Percentiles rank a stretch among this genome's conserved stretches.
Conservation (phyloP, 2,329 filamentous ascomycete species). For the Phaeophleospora eucalypticola region DNA sequence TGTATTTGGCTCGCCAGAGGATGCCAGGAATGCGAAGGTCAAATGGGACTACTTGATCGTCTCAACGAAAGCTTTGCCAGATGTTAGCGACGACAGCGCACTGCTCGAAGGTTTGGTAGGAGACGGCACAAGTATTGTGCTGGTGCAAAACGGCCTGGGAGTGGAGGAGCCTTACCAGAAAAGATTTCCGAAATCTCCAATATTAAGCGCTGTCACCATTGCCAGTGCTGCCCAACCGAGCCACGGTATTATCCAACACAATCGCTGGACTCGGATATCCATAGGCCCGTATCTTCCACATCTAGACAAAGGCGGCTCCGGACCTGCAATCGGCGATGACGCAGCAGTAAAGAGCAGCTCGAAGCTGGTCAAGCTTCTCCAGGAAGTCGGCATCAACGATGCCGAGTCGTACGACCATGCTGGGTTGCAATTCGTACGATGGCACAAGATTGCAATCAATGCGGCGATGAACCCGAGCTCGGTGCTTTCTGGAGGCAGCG, state of each 20-base stretch:
- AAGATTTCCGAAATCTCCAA: constrained; percentile 57
- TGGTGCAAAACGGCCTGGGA: constrained; percentile 69
- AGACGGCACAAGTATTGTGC: constrained; percentile 54
- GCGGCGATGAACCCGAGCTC: constrained; percentile 70
- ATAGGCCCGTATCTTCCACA: constrained; percentile 62
- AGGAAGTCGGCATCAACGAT: constrained; percentile 61
- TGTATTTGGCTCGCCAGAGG: constrained; percentile 59
- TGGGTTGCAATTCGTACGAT: constrained; percentile 65
- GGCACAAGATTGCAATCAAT: constrained; percentile 76
- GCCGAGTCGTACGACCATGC: constrained; percentile 61
- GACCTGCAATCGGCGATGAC: constrained; percentile 22
- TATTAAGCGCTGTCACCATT: constrained; percentile 66
- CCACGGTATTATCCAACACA: constrained; percentile 63
- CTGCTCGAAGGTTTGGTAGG: constrained; percentile 59
- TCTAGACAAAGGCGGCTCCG: constrained; percentile 34
- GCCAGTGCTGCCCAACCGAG: constrained; percentile 63
- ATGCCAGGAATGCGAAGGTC: constrained; percentile 46
- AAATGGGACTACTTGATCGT: constrained; percentile 65
- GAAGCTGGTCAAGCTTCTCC: constrained; percentile 53
- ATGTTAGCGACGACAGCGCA: constrained; percentile 58
- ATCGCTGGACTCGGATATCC: constrained; percentile 69
- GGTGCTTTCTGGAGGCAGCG: constrained; percentile 60
- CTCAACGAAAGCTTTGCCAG: constrained; percentile 66
- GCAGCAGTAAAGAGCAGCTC: constrained; percentile 39
- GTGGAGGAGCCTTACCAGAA: constrained; percentile 62